These are phyloP conservation scores for Lycium barbarum DNA, from an alignment of 257 asterid species.

Conservation along the genomic window DNA sequence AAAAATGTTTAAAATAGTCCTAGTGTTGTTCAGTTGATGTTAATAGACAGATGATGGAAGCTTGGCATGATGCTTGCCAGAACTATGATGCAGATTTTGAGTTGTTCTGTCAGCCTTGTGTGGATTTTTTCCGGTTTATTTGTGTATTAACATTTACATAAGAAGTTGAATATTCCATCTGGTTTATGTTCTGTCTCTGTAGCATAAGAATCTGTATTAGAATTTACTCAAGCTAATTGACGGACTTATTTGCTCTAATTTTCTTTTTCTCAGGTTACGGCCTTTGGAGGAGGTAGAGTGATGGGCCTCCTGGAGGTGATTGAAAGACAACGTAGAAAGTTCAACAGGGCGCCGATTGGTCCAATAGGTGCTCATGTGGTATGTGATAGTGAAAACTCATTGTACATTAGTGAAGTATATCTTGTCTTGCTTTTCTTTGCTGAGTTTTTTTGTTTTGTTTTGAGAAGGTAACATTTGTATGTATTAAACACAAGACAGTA, in stretches of 20 bases:
- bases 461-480: no score
- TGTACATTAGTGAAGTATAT: slow-evolving; percentile 24
- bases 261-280: slow-evolving; percentile 67
- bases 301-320: slow-evolving; percentile 69
- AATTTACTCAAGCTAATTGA: neutral
- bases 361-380: slow-evolving; percentile 98
- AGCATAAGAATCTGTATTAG: slow-evolving; percentile 10
- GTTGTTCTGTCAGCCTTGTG: slow-evolving; percentile 4
- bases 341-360: slow-evolving; percentile 87
- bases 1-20: neutral
- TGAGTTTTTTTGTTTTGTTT: neutral
- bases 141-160: neutral
- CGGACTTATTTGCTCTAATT: neutral
- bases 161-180: slow-evolving; percentile 7
- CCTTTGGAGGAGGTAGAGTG: slow-evolving; percentile 87
- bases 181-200: neutral
- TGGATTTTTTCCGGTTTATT: neutral
- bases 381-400: slow-evolving; percentile 35
- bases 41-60: neutral
- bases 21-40: slow-evolving; percentile 22
- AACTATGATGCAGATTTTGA: slow-evolving; percentile 15
- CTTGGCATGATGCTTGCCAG: neutral
- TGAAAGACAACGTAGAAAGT: slow-evolving; percentile 71
- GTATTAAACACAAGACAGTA: no score
- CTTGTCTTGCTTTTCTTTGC: neutral